A percentile compares a stretch with the other conserved stretches of the same genome.
Evolutionary conservation across 257 asterid species (phyloP).

Genomic region (Jaltomata sinuosa): DNA sequence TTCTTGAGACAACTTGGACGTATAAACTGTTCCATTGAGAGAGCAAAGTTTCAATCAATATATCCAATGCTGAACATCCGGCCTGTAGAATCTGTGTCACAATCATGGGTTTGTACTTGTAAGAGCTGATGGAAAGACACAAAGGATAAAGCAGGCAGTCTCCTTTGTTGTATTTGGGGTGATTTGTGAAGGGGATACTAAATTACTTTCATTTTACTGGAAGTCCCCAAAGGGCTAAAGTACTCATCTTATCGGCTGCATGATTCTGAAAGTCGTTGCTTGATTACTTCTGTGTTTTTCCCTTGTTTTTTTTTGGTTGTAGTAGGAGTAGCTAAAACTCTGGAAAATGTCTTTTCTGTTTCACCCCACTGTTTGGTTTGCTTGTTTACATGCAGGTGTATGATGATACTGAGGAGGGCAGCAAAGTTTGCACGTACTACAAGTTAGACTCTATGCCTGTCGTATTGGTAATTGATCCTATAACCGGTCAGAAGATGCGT

Average conservation of each 20-base stretch:
- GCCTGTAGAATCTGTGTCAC: not conserved
- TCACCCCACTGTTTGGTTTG: not conserved
- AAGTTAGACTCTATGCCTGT: conserved; percentile 75
- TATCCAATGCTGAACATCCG: not conserved
- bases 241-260: not conserved
- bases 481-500: conserved; percentile 94
- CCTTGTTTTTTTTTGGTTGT: not conserved
- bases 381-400: conserved; percentile 43
- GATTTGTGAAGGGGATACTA: not conserved
- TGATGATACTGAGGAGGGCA: conserved; percentile 93
- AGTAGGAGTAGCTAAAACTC: not conserved
- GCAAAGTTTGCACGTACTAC: conserved; percentile 89
- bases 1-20: not conserved
- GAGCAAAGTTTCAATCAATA: not conserved
- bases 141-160: not conserved
- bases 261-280: not conserved
- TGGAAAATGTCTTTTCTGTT: not conserved
- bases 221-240: not conserved
- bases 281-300: not conserved
- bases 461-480: conserved; percentile 74
- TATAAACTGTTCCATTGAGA: not conserved
- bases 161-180: not conserved
- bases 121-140: not conserved
- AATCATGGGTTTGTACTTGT: not conserved
- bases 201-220: not conserved